Evolutionary conservation across 768 basidiomycete genomes (phyloP).

Genomic region (Tulasnella sp.): DNA sequence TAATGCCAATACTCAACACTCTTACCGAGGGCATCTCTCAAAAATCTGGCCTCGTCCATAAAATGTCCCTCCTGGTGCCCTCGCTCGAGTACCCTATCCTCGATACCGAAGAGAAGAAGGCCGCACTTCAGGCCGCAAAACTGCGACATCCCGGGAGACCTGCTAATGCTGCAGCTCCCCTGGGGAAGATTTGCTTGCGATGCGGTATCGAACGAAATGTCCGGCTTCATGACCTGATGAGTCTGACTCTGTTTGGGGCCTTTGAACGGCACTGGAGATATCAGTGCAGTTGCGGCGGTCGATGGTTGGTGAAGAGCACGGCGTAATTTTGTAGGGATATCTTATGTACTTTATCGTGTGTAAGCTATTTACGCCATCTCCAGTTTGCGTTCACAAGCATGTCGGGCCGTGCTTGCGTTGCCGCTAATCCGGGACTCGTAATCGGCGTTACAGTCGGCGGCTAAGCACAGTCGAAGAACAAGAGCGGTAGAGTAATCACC

Average conservation of each 20-base stretch:
- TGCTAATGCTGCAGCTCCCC: background rate
- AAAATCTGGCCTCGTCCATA: conserved; percentile 2
- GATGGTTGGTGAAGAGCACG: background rate
- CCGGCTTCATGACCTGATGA: conserved; percentile 9
- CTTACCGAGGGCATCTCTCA: conserved; percentile 1
- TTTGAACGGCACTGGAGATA: background rate
- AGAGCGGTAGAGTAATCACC: too few relatives aligned
- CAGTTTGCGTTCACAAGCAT: too few relatives aligned
- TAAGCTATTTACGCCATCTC: background rate
- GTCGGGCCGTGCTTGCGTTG: too few relatives aligned
- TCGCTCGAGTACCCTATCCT: conserved; percentile 9
- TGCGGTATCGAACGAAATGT: background rate
- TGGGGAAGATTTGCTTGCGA: background rate
- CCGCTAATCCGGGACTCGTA: too few relatives aligned
- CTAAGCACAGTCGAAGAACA: too few relatives aligned
- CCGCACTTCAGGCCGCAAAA: background rate
- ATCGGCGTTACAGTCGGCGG: too few relatives aligned
- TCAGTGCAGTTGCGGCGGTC: conserved; percentile 8
- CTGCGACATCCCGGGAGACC: background rate
- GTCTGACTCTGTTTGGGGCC: conserved; percentile 6
- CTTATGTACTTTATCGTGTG: background rate
- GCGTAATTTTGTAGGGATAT: background rate
- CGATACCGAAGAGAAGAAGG: background rate
- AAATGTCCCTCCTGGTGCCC: conserved; percentile 12
- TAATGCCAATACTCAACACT: conserved; percentile 3